A percentile compares a stretch with the other conserved stretches of the same genome.
phyloP scores from a whole-genome alignment of 345 rosid species.

The Euclidium syriacum region DNA sequence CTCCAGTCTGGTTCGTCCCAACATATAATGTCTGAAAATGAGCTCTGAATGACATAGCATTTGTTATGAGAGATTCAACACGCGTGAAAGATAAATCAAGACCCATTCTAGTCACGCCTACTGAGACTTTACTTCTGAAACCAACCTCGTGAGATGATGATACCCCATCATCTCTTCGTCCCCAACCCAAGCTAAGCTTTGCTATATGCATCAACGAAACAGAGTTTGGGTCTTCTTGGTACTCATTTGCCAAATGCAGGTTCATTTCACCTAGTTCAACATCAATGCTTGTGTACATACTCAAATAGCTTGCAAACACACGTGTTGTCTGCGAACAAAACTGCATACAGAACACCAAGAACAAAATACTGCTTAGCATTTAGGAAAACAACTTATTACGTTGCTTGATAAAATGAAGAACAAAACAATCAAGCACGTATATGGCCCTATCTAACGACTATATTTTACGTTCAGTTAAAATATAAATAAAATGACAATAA shows the following conservation, averaged over 20 bases:
- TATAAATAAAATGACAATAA: too few species aligned
- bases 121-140: conserved; percentile 61
- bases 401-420: background rate
- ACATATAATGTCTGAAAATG: conserved; percentile 56
- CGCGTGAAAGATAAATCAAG: conserved; percentile 66
- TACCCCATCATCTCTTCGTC: conserved; percentile 67
- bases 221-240: conserved; percentile 94
- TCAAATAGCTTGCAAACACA: conserved; percentile 83
- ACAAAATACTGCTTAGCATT: background rate
- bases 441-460: background rate
- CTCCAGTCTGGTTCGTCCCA: conserved; percentile 38
- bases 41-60: conserved; percentile 68
- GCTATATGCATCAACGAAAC: conserved; percentile 85
- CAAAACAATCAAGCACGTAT: background rate
- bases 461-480: background rate
- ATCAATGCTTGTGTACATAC: conserved; percentile 63
- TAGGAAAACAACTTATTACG: background rate
- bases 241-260: conserved; percentile 89
- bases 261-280: conserved; percentile 95
- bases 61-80: conserved; percentile 61
- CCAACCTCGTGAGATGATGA: conserved; percentile 55
- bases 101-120: conserved; percentile 86
- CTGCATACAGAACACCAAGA: conserved; percentile 39
- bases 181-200: conserved; percentile 92
- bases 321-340: conserved; percentile 94